phyloP scores from a whole-genome alignment of 371 early-diverging fungal species.

The Sporodiniella umbellata region DNA sequence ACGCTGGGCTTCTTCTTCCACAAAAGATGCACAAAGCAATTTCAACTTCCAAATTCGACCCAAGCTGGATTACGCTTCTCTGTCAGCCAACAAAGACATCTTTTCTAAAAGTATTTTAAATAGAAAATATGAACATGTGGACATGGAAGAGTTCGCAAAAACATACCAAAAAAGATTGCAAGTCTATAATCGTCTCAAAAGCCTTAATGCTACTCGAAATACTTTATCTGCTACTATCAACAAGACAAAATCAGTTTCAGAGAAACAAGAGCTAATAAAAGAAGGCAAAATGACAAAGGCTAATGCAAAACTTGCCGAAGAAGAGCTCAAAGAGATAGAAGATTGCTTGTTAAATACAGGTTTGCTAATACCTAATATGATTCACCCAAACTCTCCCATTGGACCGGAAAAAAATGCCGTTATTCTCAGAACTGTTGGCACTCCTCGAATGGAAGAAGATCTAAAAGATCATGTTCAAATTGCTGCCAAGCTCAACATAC shows the following conservation, averaged over 20 bases:
- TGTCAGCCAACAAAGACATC: constrained; percentile 41
- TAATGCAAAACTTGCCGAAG: constrained; percentile 30
- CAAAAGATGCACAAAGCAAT: neutral
- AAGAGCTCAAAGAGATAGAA: constrained; percentile 42
- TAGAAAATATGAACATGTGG: constrained; percentile 46
- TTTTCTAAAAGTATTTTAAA: constrained; percentile 48
- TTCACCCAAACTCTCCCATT: constrained; percentile 62
- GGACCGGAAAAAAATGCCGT: constrained; percentile 62
- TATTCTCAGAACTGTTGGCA: constrained; percentile 45
- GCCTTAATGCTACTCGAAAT: constrained; percentile 47
- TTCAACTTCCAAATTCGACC: constrained; percentile 32
- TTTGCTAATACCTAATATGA: constrained; percentile 68
- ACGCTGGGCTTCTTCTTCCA: neutral
- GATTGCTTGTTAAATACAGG: constrained; percentile 51
- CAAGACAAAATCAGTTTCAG: neutral
- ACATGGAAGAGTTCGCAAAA: constrained; percentile 37
- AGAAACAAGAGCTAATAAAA: constrained; percentile 29
- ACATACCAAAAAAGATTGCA: constrained; percentile 47
- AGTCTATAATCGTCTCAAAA: constrained; percentile 32
- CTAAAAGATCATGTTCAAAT: constrained; percentile 70
- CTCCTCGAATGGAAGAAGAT: constrained; percentile 25
- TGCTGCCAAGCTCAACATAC: constrained; percentile 57
- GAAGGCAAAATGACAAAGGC: constrained; percentile 51
- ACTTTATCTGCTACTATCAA: constrained; percentile 28
- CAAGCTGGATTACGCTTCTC: constrained; percentile 56